Percentiles rank a stretch among this genome's conserved stretches.
Conservation (phyloP, 202 grass and related monocot species). For the Carex arenaria region DNA sequence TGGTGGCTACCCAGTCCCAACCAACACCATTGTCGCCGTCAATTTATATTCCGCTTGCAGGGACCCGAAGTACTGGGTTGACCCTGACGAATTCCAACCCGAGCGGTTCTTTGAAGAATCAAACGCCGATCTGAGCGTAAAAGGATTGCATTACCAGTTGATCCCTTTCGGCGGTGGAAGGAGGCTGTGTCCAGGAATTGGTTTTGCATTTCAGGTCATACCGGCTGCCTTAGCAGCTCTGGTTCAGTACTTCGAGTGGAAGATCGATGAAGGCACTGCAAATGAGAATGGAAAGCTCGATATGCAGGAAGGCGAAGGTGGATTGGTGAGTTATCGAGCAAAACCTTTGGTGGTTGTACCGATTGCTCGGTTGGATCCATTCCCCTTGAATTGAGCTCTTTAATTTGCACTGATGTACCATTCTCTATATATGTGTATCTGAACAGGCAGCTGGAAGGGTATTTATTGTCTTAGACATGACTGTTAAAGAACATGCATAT, state of each 20-base stretch:
- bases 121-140: conserved; percentile 20
- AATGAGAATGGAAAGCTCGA: conserved; percentile 27
- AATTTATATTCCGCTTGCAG: conserved; percentile 18
- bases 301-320: conserved; percentile 41
- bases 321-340: conserved; percentile 26
- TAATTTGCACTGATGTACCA: neutral
- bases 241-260: conserved; percentile 67
- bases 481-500: too few relatives aligned
- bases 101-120: conserved; percentile 44
- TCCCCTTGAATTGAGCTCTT: conserved; percentile 27
- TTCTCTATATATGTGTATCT: neutral
- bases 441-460: neutral
- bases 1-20: neutral
- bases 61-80: conserved; percentile 17
- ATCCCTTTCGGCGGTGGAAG: conserved; percentile 66
- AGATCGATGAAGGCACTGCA: neutral
- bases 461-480: too few relatives aligned
- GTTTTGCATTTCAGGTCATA: conserved; percentile 44
- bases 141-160: conserved; percentile 56
- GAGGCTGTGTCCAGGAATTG: conserved; percentile 50
- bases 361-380: conserved; percentile 22
- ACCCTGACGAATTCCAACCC: conserved; percentile 34
- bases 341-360: conserved; percentile 33
- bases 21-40: conserved; percentile 7
- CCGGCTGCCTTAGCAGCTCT: conserved; percentile 40